phyloP scores from a whole-genome alignment of 768 basidiomycete genomes.

The Calocera viscosa region DNA sequence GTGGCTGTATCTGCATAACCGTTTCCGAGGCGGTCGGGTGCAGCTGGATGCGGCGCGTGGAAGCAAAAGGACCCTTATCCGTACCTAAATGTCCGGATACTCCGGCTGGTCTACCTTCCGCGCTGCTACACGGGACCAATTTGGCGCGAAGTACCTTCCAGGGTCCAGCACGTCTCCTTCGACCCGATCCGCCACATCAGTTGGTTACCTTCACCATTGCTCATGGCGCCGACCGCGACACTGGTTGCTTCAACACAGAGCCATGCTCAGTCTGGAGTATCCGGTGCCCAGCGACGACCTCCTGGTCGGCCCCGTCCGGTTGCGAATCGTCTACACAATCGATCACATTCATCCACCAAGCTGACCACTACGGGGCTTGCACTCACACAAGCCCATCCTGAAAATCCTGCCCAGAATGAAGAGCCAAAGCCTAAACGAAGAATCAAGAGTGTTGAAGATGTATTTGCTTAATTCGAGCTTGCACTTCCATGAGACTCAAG shows the following conservation, averaged over 20 bases:
- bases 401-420: neutral
- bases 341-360: neutral
- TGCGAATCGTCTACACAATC: neutral
- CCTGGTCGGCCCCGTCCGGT: neutral
- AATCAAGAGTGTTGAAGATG: neutral
- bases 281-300: neutral
- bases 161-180: too few species aligned
- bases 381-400: neutral
- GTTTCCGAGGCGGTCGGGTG: too few species aligned
- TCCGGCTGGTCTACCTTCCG: too few species aligned
- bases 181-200: too few species aligned
- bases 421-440: neutral
- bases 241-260: neutral
- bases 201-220: too few species aligned
- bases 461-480: neutral
- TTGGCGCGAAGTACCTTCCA: too few species aligned
- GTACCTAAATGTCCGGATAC: too few species aligned
- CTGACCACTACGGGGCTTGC: neutral
- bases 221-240: too few species aligned
- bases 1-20: too few species aligned
- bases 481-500: neutral
- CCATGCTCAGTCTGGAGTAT: neutral
- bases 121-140: too few species aligned
- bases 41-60: too few species aligned
- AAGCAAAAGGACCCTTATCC: too few species aligned